Evolutionary conservation across 768 basidiomycete genomes (phyloP), one percentile per base, ranked within the genome.

Genomic region (Macrolepiota dolichaula): DNA sequence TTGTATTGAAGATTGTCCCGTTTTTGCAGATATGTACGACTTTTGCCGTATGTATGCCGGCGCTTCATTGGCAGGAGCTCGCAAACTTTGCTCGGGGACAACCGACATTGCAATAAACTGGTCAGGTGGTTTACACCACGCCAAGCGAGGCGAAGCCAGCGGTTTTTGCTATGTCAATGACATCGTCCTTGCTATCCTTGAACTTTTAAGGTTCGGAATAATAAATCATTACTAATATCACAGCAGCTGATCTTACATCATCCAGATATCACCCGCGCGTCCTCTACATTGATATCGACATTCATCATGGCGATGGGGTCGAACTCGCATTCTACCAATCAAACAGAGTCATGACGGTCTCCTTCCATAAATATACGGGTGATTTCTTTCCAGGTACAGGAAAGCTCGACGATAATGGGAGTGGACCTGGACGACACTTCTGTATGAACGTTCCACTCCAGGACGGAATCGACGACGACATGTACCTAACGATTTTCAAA

Each of bases 161-260:
- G 96, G 96, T 1, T 99, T 99, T 72, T 99, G 96, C 74, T 99
- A 98, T 72, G 85, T 98, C 22, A 99, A 99, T 71, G 96, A 98
- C 70, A 95, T 96, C 42, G 96, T 98, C 1, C 80, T 99, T 0
- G 94, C 89, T 0, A 97, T 99, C 52, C 77, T 98, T 17, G 96
- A 99, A 68, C 80, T 99, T 35, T 80, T 98, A 2, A 82, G 92
- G 93, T 92, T 64, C 63, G 74, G 72, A 27, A 47, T 24, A 35
- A 49, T 12, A 32, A 24, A 29, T 58, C 1, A 36, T 4, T 55
- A 19, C 11, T n/a, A 24, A 2, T 36, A 10, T 37, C 32, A 40
- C 55, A 29, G 62, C 46, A 51, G 24, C 49, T 38, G 57, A 61
- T 32, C 27, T 27, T 35, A 54, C 25, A n/a, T 51, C 27, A 29